Percentiles rank a stretch among this genome's conserved stretches.
Evolutionary conservation across 2,329 filamentous ascomycete species (phyloP).

Genomic region (Xylaria sp.): DNA sequence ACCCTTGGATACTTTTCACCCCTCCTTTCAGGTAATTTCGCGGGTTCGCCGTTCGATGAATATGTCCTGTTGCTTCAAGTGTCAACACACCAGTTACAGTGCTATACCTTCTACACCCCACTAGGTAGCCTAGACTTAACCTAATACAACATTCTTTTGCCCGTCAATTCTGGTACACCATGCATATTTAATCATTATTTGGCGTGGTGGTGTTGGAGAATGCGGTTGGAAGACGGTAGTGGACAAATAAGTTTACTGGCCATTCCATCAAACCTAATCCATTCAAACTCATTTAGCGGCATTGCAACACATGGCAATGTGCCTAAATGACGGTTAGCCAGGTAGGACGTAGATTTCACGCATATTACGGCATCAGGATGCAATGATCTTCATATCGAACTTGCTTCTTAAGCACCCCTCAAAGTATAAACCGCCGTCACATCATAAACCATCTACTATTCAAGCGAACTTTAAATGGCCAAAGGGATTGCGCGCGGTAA

Average conservation of each 20-base stretch:
- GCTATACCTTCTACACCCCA: too few species aligned
- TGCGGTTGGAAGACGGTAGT: not conserved
- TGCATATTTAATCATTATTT: too few species aligned
- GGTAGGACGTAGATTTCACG: not conserved
- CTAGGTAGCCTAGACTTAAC: too few species aligned
- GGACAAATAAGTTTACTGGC: not conserved
- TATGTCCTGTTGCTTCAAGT: too few species aligned
- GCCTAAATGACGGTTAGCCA: not conserved
- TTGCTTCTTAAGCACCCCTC: conserved; percentile 1
- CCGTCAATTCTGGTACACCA: too few species aligned
- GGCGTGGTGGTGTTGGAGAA: not conserved
- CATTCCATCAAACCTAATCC: not conserved
- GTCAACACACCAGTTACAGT: too few species aligned
- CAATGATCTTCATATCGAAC: conserved; percentile 8
- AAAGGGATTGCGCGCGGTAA: not conserved
- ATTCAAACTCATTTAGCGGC: not conserved
- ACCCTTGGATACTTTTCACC: not conserved
- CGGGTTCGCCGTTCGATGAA: too few species aligned
- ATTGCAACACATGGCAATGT: not conserved
- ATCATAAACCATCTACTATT: conserved; percentile 1
- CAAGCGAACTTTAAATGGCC: not conserved
- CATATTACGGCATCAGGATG: not conserved
- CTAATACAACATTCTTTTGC: too few species aligned
- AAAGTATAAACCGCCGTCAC: not conserved
- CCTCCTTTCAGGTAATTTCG: not conserved